A percentile compares a stretch with the other conserved stretches of the same genome.
These are phyloP conservation scores for Brassica juncea DNA, from an alignment of 345 rosid species.

Conservation along the genomic window DNA sequence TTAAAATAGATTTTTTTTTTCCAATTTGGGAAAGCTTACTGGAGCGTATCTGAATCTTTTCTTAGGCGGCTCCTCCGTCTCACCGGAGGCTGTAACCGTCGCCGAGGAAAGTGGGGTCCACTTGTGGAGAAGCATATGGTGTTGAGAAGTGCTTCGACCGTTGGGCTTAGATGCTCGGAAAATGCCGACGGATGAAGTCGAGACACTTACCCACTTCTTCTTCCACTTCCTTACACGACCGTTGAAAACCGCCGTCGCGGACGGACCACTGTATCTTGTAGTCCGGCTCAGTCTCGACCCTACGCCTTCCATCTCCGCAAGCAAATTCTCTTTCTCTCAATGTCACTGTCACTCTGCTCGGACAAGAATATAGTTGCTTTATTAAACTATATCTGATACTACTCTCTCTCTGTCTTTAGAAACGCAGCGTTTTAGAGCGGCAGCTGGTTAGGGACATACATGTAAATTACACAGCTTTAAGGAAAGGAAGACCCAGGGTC, in stretches of 20 bases:
- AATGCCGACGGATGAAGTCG: conserved; percentile 45
- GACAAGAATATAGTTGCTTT: conserved; percentile 21
- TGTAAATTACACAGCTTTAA: conserved; percentile 14
- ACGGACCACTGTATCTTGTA: conserved; percentile 65
- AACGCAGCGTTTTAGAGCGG: conserved; percentile 7
- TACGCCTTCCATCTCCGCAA: conserved; percentile 66
- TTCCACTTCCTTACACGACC: conserved; percentile 97
- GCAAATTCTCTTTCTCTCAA: not conserved
- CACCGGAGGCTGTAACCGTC: conserved; percentile 41
- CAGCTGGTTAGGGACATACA: not conserved
- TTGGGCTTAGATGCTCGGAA: conserved; percentile 49
- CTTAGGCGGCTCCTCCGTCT: conserved; percentile 64
- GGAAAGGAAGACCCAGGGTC: conserved; percentile 51
- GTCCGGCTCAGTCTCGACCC: conserved; percentile 85
- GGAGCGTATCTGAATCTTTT: conserved; percentile 89
- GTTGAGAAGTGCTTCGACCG: conserved; percentile 41
- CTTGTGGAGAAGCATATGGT: conserved; percentile 74
- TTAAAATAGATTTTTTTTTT: not conserved
- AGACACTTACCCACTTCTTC: conserved; percentile 95
- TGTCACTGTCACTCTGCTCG: conserved; percentile 11
- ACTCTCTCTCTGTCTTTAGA: not conserved
- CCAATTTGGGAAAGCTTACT: conserved; percentile 44
- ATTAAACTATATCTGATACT: conserved; percentile 2
- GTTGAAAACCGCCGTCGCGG: conserved; percentile 69
- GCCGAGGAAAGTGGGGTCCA: conserved; percentile 79